These are phyloP conservation scores for Heracleum sosnowskyi DNA, from an alignment of 129 eudicot species.

Conservation along the genomic window DNA sequence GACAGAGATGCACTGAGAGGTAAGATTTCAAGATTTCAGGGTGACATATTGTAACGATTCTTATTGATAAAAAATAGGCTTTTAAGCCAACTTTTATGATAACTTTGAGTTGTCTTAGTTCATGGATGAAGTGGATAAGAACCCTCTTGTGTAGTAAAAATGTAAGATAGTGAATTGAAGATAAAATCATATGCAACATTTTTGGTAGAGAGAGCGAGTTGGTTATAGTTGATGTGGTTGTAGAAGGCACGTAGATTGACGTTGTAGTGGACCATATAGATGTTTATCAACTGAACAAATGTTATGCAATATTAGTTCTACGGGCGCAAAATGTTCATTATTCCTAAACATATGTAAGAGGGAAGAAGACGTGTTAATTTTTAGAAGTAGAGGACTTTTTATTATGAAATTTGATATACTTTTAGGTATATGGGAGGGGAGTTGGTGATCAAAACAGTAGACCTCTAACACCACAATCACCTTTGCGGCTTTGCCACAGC, in stretches of 20 bases:
- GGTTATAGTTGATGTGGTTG: background rate
- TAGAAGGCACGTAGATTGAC: background rate
- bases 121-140: background rate
- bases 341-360: background rate
- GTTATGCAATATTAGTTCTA: background rate
- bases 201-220: background rate
- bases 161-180: background rate
- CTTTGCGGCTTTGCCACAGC: background rate
- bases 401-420: background rate
- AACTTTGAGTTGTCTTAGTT: background rate
- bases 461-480: background rate
- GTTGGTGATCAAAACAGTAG: background rate
- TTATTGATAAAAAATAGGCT: too few relatives aligned
- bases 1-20: background rate
- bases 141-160: background rate
- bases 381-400: background rate
- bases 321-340: background rate
- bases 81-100: background rate
- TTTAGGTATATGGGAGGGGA: background rate
- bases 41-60: background rate
- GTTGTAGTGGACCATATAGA: background rate
- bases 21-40: background rate
- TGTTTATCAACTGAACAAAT: background rate
- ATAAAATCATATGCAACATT: background rate
- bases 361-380: background rate